Percentiles rank a stretch among this genome's conserved stretches.
Conservation (phyloP, 1,284 basidiomycete species). For the Meira nashicola region DNA sequence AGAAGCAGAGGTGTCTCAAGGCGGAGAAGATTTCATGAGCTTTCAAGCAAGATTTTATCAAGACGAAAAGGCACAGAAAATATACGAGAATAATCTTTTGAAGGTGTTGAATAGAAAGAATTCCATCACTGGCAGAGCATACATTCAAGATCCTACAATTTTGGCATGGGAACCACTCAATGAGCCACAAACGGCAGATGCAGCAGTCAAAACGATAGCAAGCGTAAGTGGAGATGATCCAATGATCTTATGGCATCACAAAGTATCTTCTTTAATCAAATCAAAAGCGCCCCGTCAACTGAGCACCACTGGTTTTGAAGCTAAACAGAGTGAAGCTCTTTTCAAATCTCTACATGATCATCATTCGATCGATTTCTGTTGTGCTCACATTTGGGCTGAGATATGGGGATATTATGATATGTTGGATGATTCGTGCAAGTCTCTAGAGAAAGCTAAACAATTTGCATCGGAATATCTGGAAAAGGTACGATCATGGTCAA, state of each 20-base stretch:
- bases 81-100: constrained; percentile 20
- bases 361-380: constrained; percentile 26
- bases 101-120: constrained; percentile 30
- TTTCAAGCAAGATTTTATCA: constrained; percentile 29
- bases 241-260: constrained; percentile 22
- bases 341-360: constrained; percentile 24
- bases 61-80: constrained; percentile 14
- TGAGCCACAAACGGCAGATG: constrained; percentile 26
- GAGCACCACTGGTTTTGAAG: constrained; percentile 34
- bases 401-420: constrained; percentile 28
- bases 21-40: background rate
- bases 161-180: constrained; percentile 40
- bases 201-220: constrained; percentile 13
- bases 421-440: constrained; percentile 20
- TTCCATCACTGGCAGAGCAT: constrained; percentile 28
- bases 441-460: constrained; percentile 18
- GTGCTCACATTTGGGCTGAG: constrained; percentile 8
- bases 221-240: constrained; percentile 9
- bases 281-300: constrained; percentile 27
- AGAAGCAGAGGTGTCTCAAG: background rate
- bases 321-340: constrained; percentile 36
- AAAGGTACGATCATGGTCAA: constrained; percentile 4
- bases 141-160: constrained; percentile 36
- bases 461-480: constrained; percentile 24
- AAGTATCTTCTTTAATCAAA: constrained; percentile 28